Evolutionary conservation across 2,329 filamentous ascomycete species (phyloP), one percentile per base, ranked within the genome.

Genomic region (Calonectria multiphialidica): DNA sequence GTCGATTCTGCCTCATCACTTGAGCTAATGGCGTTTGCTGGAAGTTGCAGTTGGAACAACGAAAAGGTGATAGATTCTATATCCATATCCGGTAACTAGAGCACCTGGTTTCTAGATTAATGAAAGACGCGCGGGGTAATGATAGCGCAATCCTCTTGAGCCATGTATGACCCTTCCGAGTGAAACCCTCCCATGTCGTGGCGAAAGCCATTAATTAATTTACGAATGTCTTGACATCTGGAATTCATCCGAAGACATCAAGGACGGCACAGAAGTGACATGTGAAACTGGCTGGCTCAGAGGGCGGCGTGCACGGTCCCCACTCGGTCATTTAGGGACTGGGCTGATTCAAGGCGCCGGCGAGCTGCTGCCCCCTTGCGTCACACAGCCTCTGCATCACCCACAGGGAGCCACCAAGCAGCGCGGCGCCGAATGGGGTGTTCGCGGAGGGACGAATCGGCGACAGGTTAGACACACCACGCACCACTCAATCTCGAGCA

Each of bases 281-380:
- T 67, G 68, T 71, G 68, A 71, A 66, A 66, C 53, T 13, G 35
- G 68, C 42, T 65, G 42, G 18, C 47, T 25, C 28, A 44, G 62
- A 62, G 37, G 63, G 21, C 25, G 23, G n/a, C 25, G 68, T 30
- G 63, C 55, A 66, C 37, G 68, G 45, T 16, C 55, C 35, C 47
- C 55, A 57, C 68, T 61, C 49, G 68, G 28, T 35, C 50, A 30
- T 49, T 59, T 33, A 62, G 47, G 21, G 21, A 23, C 70, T 62
- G 59, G 45, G 42, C 68, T 71, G 62, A 71, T 53, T 37, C 61
- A 62, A 66, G 61, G 25, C 28, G 28, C 28, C 28, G 21, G 25
- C 55, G 47, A 62, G 47, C 67, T 70, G 70, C 70, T 50, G 70
- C 55, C 70, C 67, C 59, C 62, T 70, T 70, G 66, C 66, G 71